phyloP scores from a whole-genome alignment of 108 stramenopile species.

The Pseudonitzschia pungens region DNA sequence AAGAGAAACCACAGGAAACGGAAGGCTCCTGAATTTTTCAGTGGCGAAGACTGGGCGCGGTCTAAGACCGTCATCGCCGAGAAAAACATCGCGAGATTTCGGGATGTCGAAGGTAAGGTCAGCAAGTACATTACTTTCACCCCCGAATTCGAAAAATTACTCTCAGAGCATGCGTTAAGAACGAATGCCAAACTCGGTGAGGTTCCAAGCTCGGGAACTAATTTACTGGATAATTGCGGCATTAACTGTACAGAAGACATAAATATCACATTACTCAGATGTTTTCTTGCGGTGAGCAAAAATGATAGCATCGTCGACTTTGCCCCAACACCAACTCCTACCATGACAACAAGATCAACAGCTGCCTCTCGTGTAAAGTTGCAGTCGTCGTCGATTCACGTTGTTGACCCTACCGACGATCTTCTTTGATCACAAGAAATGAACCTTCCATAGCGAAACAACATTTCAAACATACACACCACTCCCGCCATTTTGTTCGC shows the following conservation, averaged over 20 bases:
- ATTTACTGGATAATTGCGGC: constrained; percentile 14
- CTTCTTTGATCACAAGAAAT: constrained; percentile 1
- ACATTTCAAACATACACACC: not conserved
- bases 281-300: constrained; percentile 12
- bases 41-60: constrained; percentile 70
- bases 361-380: constrained; percentile 17
- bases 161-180: constrained; percentile 48
- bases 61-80: constrained; percentile 51
- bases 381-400: constrained; percentile 12
- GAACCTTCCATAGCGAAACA: too few species aligned
- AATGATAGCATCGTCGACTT: constrained; percentile 5
- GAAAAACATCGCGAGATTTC: constrained; percentile 39
- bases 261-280: constrained; percentile 13
- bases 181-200: constrained; percentile 38
- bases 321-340: constrained; percentile 3
- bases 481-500: not conserved
- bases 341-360: constrained; percentile 16
- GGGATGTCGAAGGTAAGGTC: constrained; percentile 58
- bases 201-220: constrained; percentile 28
- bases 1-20: constrained; percentile 54
- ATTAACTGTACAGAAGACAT: constrained; percentile 3
- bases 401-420: constrained; percentile 14
- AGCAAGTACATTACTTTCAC: constrained; percentile 65
- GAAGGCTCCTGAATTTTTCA: constrained; percentile 46
- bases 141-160: constrained; percentile 62